Percentiles rank a stretch among this genome's conserved stretches.
These are phyloP conservation scores for Eucalyptus decipiens DNA, from an alignment of 345 rosid species.

Conservation along the genomic window DNA sequence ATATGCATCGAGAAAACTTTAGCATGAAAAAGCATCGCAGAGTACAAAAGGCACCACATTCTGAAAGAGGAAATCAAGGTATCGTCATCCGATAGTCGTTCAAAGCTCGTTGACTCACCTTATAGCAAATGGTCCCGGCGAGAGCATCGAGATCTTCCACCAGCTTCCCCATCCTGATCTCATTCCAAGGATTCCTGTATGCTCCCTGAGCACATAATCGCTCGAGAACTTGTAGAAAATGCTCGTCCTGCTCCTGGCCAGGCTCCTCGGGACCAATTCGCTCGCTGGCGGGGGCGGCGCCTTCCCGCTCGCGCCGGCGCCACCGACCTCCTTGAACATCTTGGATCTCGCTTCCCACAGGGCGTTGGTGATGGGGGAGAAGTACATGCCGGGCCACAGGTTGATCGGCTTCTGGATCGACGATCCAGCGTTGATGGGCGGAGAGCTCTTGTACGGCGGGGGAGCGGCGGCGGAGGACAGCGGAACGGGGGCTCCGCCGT, in stretches of 20 bases:
- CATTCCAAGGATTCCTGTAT: conserved; percentile 82
- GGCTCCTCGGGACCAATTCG: conserved; percentile 33
- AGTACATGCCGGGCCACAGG: conserved; percentile 96
- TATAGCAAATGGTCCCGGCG: conserved; percentile 75
- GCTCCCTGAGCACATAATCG: conserved; percentile 65
- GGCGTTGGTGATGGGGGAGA: conserved; percentile 77
- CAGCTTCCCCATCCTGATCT: conserved; percentile 68
- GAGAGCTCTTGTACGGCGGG: conserved; percentile 1
- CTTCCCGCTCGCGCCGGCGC: neutral
- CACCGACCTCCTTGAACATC: conserved; percentile 35
- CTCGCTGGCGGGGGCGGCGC: conserved; percentile 3
- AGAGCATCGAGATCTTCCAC: conserved; percentile 94
- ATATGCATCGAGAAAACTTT: too few species aligned
- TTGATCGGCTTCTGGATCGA: conserved; percentile 68
- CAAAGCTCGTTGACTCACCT: conserved; percentile 21
- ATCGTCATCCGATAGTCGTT: neutral
- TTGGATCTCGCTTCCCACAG: conserved; percentile 81
- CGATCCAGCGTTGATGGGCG: conserved; percentile 67
- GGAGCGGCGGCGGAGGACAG: too few species aligned
- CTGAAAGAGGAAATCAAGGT: rapidly evolving
- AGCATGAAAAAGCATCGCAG: too few species aligned
- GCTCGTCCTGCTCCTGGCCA: conserved; percentile 61
- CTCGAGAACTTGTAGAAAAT: conserved; percentile 57
- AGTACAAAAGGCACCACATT: rapidly evolving
- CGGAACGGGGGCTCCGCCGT: neutral